Evolutionary conservation across 352 stramenopile species (phyloP).

Genomic region (Pythium utonaiense): DNA sequence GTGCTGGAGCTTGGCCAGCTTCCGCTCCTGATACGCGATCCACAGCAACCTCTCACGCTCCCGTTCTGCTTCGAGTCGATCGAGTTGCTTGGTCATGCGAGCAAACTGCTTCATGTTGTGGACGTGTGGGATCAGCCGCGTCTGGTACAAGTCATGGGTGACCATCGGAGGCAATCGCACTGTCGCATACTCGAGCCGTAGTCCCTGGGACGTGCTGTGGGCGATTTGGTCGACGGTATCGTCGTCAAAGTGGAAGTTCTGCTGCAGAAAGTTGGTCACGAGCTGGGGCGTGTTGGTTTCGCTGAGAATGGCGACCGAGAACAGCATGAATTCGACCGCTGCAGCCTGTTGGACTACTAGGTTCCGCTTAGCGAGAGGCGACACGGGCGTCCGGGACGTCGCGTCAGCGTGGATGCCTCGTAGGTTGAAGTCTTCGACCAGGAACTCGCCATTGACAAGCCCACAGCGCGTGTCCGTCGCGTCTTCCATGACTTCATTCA

Average conservation of each 20-base stretch:
- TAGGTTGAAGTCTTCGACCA: conserved; percentile 70
- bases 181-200: conserved; percentile 27
- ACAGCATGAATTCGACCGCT: conserved; percentile 54
- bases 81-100: conserved; percentile 32
- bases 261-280: conserved; percentile 59
- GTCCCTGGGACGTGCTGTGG: conserved; percentile 6
- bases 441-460: conserved; percentile 59
- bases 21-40: conserved; percentile 49
- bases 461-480: conserved; percentile 61
- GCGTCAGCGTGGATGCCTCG: conserved; percentile 12
- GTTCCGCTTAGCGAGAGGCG: conserved; percentile 9
- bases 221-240: background rate
- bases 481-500: conserved; percentile 57
- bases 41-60: conserved; percentile 53
- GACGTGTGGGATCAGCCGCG: conserved; percentile 50
- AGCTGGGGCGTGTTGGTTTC: conserved; percentile 51
- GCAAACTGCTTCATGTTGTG: conserved; percentile 53
- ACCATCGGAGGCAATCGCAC: conserved; percentile 38
- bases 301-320: conserved; percentile 63
- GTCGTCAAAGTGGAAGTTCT: conserved; percentile 65
- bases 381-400: background rate
- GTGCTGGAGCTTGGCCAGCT: conserved; percentile 39
- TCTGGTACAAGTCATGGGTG: conserved; percentile 49
- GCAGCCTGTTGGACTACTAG: background rate
- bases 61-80: conserved; percentile 38